Percentiles rank a stretch among this genome's conserved stretches.
Evolutionary conservation across 805 yeast genomes (phyloP).

Genomic region (Kazachstania kunashirensis): DNA sequence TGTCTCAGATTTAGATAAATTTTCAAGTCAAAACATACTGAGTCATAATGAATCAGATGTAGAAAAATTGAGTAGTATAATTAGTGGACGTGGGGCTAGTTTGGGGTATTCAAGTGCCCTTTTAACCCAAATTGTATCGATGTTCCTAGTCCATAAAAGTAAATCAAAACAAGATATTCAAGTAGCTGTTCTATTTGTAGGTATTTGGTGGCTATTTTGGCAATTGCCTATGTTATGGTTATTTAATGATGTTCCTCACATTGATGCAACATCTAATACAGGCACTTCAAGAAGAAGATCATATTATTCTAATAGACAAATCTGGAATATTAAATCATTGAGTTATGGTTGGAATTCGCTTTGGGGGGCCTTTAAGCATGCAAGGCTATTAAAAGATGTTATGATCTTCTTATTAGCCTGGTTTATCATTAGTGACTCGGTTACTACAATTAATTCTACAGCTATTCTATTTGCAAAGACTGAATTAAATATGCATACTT

Average conservation of each 20-base stretch:
- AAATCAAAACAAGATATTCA: conserved; percentile 33
- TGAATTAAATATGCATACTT: conserved; percentile 57
- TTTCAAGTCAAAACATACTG: conserved; percentile 1
- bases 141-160: conserved; percentile 34
- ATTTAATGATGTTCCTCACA: conserved; percentile 25
- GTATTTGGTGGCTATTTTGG: conserved; percentile 69
- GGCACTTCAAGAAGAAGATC: not conserved
- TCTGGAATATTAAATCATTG: conserved; percentile 13
- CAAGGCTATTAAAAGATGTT: conserved; percentile 52
- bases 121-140: conserved; percentile 52
- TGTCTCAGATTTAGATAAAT: conserved; percentile 35
- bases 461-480: conserved; percentile 69
- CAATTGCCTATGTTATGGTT: conserved; percentile 50
- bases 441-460: conserved; percentile 71
- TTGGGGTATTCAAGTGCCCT: conserved; percentile 62
- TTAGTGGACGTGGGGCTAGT: conserved; percentile 65
- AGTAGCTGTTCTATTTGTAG: conserved; percentile 52
- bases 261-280: not conserved
- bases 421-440: conserved; percentile 67
- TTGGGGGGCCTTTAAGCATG: conserved; percentile 46
- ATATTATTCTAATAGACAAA: not conserved
- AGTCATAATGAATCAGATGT: conserved; percentile 1
- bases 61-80: conserved; percentile 38
- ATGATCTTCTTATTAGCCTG: conserved; percentile 59
- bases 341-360: conserved; percentile 56